Evolutionary conservation across 345 rosid species (phyloP).

Genomic region (Eucalyptus tenuipes): DNA sequence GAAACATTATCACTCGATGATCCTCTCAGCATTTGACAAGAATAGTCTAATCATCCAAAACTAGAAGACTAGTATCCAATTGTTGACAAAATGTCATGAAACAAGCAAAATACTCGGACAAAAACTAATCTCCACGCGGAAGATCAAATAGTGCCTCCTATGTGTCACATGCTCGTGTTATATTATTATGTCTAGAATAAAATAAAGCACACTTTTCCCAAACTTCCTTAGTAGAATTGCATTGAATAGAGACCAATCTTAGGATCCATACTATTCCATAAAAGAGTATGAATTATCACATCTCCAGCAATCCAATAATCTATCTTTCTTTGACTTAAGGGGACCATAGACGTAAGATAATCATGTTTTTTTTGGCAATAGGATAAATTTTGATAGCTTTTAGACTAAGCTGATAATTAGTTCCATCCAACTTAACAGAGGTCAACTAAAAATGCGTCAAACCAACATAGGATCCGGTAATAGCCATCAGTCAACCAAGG

Average conservation of each 20-base stretch:
- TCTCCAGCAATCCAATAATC: too few species aligned
- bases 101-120: too few species aligned
- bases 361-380: too few species aligned
- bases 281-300: too few species aligned
- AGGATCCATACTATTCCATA: background rate
- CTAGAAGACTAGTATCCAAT: background rate
- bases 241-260: too few species aligned
- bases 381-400: background rate
- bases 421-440: background rate
- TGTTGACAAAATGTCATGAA: too few species aligned
- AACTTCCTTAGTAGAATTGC: background rate
- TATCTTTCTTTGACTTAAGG: background rate
- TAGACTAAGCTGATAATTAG: background rate
- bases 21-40: background rate
- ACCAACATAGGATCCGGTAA: fast-evolving
- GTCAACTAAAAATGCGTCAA: background rate
- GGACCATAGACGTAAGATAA: too few species aligned
- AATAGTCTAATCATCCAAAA: background rate
- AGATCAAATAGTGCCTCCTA: background rate
- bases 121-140: too few species aligned
- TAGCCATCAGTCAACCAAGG: background rate
- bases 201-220: background rate
- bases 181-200: too few species aligned
- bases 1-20: background rate
- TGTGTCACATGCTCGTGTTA: background rate